Conservation (phyloP, 1,139 yeast genomes). For the Hansenula lynferdii region DNA sequence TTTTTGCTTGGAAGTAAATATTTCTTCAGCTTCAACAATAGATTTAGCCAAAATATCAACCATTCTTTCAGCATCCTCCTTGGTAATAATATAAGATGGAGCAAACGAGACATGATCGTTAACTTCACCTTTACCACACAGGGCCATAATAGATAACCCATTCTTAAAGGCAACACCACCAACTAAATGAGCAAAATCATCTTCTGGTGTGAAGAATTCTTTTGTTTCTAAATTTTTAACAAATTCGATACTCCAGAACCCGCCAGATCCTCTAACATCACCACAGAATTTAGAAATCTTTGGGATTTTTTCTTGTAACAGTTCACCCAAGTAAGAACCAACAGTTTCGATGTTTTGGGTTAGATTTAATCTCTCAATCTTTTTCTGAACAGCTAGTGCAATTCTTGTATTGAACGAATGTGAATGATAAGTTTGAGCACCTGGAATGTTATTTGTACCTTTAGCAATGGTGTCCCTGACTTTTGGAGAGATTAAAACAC, state of each 20-base stretch:
- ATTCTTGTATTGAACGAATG: conserved; percentile 57
- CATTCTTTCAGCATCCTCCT: conserved; percentile 40
- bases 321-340: conserved; percentile 46
- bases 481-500: conserved; percentile 50
- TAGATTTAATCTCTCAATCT: conserved; percentile 38
- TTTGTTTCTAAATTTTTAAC: conserved; percentile 46
- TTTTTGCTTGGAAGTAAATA: too few relatives aligned
- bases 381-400: conserved; percentile 54
- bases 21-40: too few relatives aligned
- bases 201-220: conserved; percentile 36
- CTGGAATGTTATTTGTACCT: conserved; percentile 37
- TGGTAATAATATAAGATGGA: conserved; percentile 46
- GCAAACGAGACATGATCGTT: conserved; percentile 52
- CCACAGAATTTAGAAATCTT: conserved; percentile 39
- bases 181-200: conserved; percentile 27
- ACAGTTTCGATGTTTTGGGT: conserved; percentile 43
- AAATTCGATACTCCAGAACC: conserved; percentile 55
- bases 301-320: conserved; percentile 31
- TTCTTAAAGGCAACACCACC: conserved; percentile 31
- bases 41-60: conserved; percentile 26
- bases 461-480: conserved; percentile 30
- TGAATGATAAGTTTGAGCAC: conserved; percentile 60
- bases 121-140: conserved; percentile 30
- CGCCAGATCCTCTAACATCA: conserved; percentile 58
- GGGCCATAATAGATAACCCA: conserved; percentile 43